Evolutionary conservation across 2,329 filamentous ascomycete genomes (phyloP).

Genomic region (Berkeleyomyces rouxiae): DNA sequence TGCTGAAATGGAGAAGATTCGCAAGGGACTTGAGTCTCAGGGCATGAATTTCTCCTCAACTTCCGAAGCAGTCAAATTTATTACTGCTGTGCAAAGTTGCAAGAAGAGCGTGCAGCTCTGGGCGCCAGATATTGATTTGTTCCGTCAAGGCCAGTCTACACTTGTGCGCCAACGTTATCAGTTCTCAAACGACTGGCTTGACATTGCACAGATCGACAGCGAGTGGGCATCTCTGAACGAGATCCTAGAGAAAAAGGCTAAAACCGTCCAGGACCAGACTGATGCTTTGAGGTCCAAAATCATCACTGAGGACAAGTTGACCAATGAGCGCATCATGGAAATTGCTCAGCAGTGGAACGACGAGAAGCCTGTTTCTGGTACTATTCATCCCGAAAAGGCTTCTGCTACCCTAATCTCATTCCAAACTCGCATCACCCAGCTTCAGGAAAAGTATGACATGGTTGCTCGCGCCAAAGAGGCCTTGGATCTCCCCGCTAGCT

Average conservation of each 20-base stretch:
- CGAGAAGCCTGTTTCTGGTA: conserved; percentile 91
- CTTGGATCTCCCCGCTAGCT: conserved; percentile 66
- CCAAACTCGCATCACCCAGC: conserved; percentile 64
- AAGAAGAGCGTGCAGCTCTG: conserved; percentile 85
- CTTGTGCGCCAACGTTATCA: conserved; percentile 84
- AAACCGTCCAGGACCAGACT: conserved; percentile 90
- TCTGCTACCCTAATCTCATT: conserved; percentile 69
- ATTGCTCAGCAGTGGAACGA: conserved; percentile 82
- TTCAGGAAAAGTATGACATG: conserved; percentile 82
- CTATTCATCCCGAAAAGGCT: conserved; percentile 76
- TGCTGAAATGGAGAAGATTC: conserved; percentile 76
- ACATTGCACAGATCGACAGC: conserved; percentile 88
- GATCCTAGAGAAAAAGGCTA: conserved; percentile 77
- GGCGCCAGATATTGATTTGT: conserved; percentile 91
- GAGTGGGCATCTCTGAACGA: conserved; percentile 92
- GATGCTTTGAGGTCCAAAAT: conserved; percentile 94
- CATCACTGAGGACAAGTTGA: conserved; percentile 76
- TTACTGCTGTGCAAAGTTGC: conserved; percentile 92
- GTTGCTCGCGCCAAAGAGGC: conserved; percentile 95
- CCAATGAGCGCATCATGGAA: conserved; percentile 74
- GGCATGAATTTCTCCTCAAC: conserved; percentile 89
- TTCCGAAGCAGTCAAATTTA: conserved; percentile 92
- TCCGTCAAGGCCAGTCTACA: conserved; percentile 88
- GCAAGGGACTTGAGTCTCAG: conserved; percentile 78
- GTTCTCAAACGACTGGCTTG: conserved; percentile 84